These are phyloP conservation scores for Babesia bovis DNA, from an alignment of 169 alveolate species.

Conservation along the genomic window DNA sequence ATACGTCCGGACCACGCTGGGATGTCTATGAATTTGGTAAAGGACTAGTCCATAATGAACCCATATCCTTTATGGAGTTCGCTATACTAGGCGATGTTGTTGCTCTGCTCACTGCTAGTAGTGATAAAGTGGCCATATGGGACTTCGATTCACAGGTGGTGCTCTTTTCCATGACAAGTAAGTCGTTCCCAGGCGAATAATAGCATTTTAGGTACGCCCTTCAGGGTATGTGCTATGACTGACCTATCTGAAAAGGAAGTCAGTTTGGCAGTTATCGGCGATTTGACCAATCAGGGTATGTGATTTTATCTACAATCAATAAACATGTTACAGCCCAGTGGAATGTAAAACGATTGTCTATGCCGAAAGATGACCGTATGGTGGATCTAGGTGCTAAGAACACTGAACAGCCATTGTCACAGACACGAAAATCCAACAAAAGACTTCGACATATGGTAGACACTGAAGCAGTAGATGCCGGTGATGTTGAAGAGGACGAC, in stretches of 20 bases:
- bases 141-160: conserved; percentile 41
- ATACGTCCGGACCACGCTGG: conserved; percentile 49
- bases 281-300: neutral
- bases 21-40: conserved; percentile 31
- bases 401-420: neutral
- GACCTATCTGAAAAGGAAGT: conserved; percentile 13
- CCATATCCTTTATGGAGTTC: conserved; percentile 21
- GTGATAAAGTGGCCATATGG: conserved; percentile 38
- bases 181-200: too few species aligned
- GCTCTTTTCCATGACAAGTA: conserved; percentile 23
- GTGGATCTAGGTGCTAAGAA: conserved; percentile 20
- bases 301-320: too few species aligned
- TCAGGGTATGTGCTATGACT: conserved; percentile 16
- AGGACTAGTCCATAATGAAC: conserved; percentile 11
- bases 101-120: conserved; percentile 22
- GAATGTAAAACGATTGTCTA: conserved; percentile 1
- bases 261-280: conserved; percentile 11
- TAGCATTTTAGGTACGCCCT: conserved; percentile 10
- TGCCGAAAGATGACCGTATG: conserved; percentile 35
- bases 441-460: conserved; percentile 12
- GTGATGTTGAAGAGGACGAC: conserved; percentile 19
- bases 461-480: conserved; percentile 35
- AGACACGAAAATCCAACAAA: neutral
- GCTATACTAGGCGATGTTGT: conserved; percentile 23
- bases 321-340: neutral